Percentiles rank a stretch among this genome's conserved stretches.
Conservation (phyloP, 225 moss, liverwort and hornwort genomes). For the Ulota crispa region DNA sequence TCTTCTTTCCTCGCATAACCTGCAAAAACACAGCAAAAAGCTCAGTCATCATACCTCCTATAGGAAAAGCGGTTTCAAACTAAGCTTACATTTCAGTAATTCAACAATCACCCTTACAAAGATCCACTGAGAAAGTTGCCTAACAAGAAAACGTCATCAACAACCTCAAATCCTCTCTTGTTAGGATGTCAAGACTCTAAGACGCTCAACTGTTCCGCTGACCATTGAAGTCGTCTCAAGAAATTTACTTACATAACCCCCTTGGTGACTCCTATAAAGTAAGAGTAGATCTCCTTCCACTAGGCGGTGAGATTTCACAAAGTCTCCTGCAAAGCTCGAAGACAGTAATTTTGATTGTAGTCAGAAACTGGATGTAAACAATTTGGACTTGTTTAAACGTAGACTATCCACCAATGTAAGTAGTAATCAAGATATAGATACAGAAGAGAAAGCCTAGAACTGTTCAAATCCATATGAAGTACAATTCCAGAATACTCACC, state of each 20-base stretch:
- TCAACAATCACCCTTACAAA: not conserved
- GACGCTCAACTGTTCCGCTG: not conserved
- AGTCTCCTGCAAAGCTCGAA: constrained; percentile 43
- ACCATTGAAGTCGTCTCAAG: not conserved
- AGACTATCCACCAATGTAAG: not conserved
- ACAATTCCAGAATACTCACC: constrained; percentile 33
- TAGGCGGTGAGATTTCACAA: constrained; percentile 48
- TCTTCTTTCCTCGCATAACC: constrained; percentile 58
- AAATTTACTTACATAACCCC: constrained; percentile 41
- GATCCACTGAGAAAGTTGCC: not conserved
- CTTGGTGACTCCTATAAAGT: constrained; percentile 43
- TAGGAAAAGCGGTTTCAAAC: not conserved
- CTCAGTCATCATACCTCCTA: not conserved
- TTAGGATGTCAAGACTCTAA: not conserved
- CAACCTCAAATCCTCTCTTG: not conserved
- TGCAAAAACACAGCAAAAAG: not conserved
- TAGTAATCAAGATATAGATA: not conserved
- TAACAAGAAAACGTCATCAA: not conserved
- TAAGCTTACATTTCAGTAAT: not conserved
- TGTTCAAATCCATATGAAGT: not conserved
- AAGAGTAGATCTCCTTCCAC: constrained; percentile 53
- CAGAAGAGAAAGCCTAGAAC: not conserved
- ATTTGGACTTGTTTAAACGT: not conserved
- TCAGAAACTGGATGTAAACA: constrained; percentile 2
- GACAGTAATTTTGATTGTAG: not conserved